Evolutionary conservation across 2,329 filamentous ascomycete species (phyloP).

Genomic region (Fusarium sp.): DNA sequence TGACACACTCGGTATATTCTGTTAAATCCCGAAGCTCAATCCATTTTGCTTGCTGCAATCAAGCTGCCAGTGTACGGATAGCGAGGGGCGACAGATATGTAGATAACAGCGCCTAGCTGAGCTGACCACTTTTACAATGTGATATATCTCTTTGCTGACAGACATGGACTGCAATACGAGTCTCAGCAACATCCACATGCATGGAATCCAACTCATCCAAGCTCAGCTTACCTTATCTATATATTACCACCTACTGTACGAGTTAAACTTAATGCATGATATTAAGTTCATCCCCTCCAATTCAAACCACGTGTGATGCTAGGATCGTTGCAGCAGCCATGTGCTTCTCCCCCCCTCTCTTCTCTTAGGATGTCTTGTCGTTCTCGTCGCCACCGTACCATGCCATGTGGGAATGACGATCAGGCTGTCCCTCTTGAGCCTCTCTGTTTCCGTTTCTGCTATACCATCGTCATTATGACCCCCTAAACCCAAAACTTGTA

Average conservation of each 20-base stretch:
- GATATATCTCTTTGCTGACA: constrained; percentile 3
- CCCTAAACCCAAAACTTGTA: neutral
- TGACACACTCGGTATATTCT: neutral
- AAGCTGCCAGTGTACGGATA: neutral
- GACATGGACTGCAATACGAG: neutral
- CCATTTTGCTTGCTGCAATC: neutral
- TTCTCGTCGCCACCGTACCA: constrained; percentile 5
- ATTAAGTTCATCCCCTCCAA: constrained; percentile 12
- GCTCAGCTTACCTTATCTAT: neutral
- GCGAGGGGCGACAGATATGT: neutral
- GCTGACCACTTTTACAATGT: neutral
- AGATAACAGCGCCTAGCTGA: neutral
- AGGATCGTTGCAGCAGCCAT: constrained; percentile 23
- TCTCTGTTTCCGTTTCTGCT: neutral
- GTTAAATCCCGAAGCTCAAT: neutral
- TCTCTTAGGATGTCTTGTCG: neutral
- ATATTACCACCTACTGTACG: neutral
- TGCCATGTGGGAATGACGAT: constrained; percentile 30
- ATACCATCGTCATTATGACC: neutral
- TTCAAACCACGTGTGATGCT: constrained; percentile 28
- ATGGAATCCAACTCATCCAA: neutral
- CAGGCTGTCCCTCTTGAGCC: neutral
- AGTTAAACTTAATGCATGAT: constrained; percentile 6
- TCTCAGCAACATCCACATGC: neutral
- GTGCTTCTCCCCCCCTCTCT: constrained; percentile 4